Evolutionary conservation across 2,329 filamentous ascomycete species (phyloP), one percentile per base, ranked within the genome.

Genomic region (Bipolaris sorokiniana): DNA sequence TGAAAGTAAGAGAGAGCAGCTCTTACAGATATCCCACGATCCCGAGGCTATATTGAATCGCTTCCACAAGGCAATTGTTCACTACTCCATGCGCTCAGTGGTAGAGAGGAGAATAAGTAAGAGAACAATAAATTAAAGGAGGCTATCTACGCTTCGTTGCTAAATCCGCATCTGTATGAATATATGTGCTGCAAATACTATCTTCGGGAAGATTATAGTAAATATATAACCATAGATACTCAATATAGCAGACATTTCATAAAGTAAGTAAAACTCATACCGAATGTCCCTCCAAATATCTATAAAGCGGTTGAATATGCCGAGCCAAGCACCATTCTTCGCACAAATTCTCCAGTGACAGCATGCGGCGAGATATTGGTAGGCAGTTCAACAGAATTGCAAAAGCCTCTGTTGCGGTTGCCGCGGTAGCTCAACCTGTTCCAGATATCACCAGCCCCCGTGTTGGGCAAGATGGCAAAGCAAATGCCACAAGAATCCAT

Each of bases 41-140:
- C 52, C 52, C 6, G 33, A 52, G 26, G 47, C 37, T 3, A n/a
- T 56, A n/a, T 53, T 59, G n/a, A 51, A 40, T 49, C n/a, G 23
- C 33, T 61, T 61, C 42, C n/a, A 61, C 16, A 61, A 45, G 23
- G n/a, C 23, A 15, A 13, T 61, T 2, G 48, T 56, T 44, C 7
- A 47, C 46, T 56, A 58, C 40, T 61, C 58, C 34, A 58, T 44
- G 23, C 48, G 36, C 13, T 31, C 36, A 48, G 18, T 22, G 23
- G 55, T 58, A 3, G n/a, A 22, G 23, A 59, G 46, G 44, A 23
- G 38, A 13, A 50, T 55, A 16, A 23, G 18, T 10, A 48, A 58
- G 49, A 44, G 23, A 22, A n/a, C n/a, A n/a, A n/a, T n/a, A n/a
- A n/a, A n/a, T n/a, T n/a, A n/a, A n/a, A n/a, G n/a, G n/a, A n/a